Percentiles rank a stretch among this genome's conserved stretches.
These are phyloP conservation scores for Ganoderma sinense DNA, from an alignment of 1,284 basidiomycete genomes.

Conservation along the genomic window DNA sequence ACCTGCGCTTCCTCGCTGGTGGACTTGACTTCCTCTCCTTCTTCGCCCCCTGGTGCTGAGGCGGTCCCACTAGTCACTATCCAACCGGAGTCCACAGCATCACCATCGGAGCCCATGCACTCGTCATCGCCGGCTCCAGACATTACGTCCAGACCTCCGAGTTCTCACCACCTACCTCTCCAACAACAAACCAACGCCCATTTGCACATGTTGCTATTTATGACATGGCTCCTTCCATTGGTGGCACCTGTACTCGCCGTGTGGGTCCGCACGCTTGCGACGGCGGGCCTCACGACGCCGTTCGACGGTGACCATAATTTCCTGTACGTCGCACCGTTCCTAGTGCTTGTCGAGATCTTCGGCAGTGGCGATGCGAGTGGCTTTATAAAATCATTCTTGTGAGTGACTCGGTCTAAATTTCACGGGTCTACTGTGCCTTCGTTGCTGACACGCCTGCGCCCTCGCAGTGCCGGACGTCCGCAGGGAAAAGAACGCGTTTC, in stretches of 20 bases:
- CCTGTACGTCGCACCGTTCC: conserved; percentile 68
- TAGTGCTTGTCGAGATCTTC: conserved; percentile 67
- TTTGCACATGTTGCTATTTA: conserved; percentile 74
- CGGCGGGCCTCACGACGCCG: conserved; percentile 76
- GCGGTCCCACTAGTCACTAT: conserved; percentile 30
- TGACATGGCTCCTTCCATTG: conserved; percentile 86
- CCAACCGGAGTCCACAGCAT: neutral
- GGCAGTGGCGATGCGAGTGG: conserved; percentile 25
- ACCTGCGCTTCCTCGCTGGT: conserved; percentile 55
- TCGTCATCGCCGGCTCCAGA: neutral
- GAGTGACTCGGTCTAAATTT: conserved; percentile 5
- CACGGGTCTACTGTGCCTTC: no score
- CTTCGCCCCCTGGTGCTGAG: conserved; percentile 2
- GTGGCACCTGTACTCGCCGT: conserved; percentile 84
- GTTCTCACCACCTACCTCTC: neutral
- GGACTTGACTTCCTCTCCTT: conserved; percentile 15
- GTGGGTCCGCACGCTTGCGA: conserved; percentile 87
- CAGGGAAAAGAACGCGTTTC: conserved; percentile 18
- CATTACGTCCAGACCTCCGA: neutral
- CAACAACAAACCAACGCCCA: conserved; percentile 53
- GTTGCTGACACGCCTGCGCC: conserved; percentile 13
- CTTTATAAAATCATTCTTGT: conserved; percentile 22
- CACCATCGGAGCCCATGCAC: neutral
- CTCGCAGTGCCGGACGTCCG: conserved; percentile 7
- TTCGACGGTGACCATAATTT: conserved; percentile 84